Conservation (phyloP, 1,284 basidiomycete genomes). For the Puccinia polysora region DNA sequence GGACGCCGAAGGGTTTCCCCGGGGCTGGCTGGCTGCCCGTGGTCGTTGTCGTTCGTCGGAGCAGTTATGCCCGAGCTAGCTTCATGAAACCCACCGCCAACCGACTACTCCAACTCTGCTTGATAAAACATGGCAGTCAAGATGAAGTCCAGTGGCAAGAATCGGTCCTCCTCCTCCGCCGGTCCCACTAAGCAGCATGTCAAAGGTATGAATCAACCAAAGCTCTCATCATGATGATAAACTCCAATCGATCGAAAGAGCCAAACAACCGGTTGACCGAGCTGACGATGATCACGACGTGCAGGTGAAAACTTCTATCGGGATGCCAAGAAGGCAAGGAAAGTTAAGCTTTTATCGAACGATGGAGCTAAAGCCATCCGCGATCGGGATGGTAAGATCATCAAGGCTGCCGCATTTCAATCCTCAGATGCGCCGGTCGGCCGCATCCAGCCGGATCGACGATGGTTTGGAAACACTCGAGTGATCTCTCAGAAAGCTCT, state of each 20-base stretch:
- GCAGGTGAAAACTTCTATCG: slow-evolving; percentile 44
- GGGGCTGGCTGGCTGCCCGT: too few species aligned
- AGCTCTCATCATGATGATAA: neutral
- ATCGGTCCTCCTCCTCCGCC: slow-evolving; percentile 11
- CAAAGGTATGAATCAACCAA: slow-evolving; percentile 10
- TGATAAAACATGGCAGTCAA: slow-evolving; percentile 24
- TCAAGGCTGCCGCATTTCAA: slow-evolving; percentile 86
- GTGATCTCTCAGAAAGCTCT: slow-evolving; percentile 94
- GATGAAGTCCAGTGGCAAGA: slow-evolving; percentile 26
- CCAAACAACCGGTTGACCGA: too few species aligned
- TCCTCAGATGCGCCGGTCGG: slow-evolving; percentile 82
- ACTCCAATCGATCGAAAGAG: neutral
- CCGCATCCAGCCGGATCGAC: slow-evolving; percentile 80
- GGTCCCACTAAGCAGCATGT: slow-evolving; percentile 44
- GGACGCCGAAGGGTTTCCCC: too few species aligned
- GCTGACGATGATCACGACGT: neutral
- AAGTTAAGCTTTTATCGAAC: slow-evolving; percentile 72
- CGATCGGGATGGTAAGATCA: slow-evolving; percentile 81
- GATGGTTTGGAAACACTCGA: slow-evolving; percentile 97
- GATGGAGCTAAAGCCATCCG: slow-evolving; percentile 81
- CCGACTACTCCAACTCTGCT: too few species aligned
- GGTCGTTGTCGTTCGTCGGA: too few species aligned
- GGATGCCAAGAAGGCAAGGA: slow-evolving; percentile 57
- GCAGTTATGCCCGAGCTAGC: too few species aligned
- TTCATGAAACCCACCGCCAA: too few species aligned